A percentile compares a stretch with the other conserved stretches of the same genome.
These are phyloP conservation scores for Lachnellula subtilissima DNA, from an alignment of 2,329 filamentous ascomycete species.

Conservation along the genomic window DNA sequence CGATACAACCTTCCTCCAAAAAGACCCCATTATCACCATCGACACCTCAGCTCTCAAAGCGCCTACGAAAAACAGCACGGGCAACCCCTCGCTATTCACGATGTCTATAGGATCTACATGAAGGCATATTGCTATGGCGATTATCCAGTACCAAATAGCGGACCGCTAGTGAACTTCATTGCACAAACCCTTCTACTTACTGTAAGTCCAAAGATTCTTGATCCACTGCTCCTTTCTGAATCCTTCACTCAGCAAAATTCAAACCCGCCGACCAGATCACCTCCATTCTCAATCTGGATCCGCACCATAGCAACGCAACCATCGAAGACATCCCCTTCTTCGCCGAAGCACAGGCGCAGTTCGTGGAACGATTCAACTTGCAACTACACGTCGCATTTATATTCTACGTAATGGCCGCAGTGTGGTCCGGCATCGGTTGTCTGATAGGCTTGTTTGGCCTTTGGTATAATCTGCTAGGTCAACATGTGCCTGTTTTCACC, in stretches of 20 bases:
- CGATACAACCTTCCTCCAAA: neutral
- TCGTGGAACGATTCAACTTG: neutral
- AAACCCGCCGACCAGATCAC: neutral
- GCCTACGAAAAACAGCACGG: neutral
- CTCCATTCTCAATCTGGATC: neutral
- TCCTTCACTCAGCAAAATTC: neutral
- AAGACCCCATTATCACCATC: constrained; percentile 4
- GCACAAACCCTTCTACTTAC: neutral
- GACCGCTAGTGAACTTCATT: neutral
- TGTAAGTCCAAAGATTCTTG: neutral
- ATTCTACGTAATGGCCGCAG: constrained; percentile 5
- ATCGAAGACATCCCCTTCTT: constrained; percentile 6
- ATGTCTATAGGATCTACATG: constrained; percentile 8
- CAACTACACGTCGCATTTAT: constrained; percentile 5
- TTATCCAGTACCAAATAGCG: neutral
- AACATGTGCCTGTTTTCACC: no score
- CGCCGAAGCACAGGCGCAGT: neutral
- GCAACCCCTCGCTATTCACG: constrained; percentile 4
- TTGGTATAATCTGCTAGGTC: no score
- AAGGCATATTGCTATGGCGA: constrained; percentile 6
- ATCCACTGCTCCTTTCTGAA: neutral
- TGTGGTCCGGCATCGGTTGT: no score
- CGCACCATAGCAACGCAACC: neutral
- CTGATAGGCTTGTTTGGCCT: no score
- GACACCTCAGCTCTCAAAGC: constrained; percentile 1